Base-by-base conservation (phyloP, 768 basidiomycete genomes). In the Pisolithus sp. region DNA sequence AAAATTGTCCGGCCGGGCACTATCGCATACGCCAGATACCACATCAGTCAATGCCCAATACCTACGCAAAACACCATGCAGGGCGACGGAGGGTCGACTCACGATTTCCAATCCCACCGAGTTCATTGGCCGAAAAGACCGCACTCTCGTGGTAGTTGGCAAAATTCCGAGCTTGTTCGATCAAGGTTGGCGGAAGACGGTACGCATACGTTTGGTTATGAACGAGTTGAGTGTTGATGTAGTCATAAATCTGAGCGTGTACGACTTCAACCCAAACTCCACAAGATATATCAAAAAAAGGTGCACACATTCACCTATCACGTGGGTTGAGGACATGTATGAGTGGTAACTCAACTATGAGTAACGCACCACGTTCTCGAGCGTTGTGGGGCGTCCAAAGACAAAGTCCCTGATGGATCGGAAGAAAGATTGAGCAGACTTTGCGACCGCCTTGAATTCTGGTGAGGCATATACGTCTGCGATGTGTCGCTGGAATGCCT, bases 91-190 rank as follows among this genome's bases (percentile, higher is more conserved):
- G 45, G 39, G 9, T n/a, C 17, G 15, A 67, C 74, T 34, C 20
- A 70, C 69, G 62, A 52, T 72, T 71, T 17, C 72, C 70, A 41
- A 75, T 68, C 10, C 70, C 63, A 34, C 45, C 45, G 10, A 57
- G 63, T 17, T 46, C 54, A 0, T 50, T 46, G 38, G 55, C 59
- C 3, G 65, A 67, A 61, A 74, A 75, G n/a, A 73, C 64, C 34
- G 59, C 63, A 59, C 68, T 61, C 57, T 74, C 69, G 57, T 73
- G 71, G 56, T 66, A 75, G 60, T 74, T 72, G 3, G 74, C 74
- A 10, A 71, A 63, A 28, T 56, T 63, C 15, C 65, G 62, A 3
- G 66, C 65, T 48, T 66, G 64, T 0, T 59, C 58, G 34, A 68
- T 53, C 31, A 60, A 61, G 1, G 52, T 55, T 2, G 58, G 53